Base-by-base conservation (phyloP, 1,139 yeast genomes). In the Saccharomycopsis hybrid region DNA sequence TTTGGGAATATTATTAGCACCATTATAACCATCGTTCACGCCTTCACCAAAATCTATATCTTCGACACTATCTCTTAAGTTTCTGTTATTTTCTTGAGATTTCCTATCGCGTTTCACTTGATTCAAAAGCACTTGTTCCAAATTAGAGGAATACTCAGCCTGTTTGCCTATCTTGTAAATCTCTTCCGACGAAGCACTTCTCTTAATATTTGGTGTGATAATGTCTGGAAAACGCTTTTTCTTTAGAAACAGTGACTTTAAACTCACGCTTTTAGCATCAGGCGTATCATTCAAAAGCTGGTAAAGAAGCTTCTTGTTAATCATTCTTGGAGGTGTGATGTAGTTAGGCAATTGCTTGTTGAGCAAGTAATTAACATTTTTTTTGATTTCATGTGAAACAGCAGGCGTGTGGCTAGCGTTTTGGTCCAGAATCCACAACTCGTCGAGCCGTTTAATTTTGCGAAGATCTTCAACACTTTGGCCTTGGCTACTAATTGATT, bases 261-360 rank as follows among this genome's bases (percentile, higher is more conserved):
- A 18, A 18, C 18, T 18, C 18, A 18, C n/a, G 9, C 9, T 24
- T 18, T 18, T 32, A 25, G 13, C 29, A 5, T 43, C 43, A 18
- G 18, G 18, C 24, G 38, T 29, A 28, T 44, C 38, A 32, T 24
- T 40, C 18, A 46, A 28, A 25, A 37, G 9, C n/a, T 18, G 18
- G 18, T 18, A 18, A 18, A 18, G 18, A 18, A 18, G 18, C 13
- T 42, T 18, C 30, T 46, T 50, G 9, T 35, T 24, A 8, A 50
- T 39, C n/a, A n/a, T 35, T 38, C 53, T 33, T 29, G 53, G 53
- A 32, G 53, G 53, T 27, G 53, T 50, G 24, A 50, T 32, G 29
- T 31, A 50, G 24, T 18, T 24, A 5, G 53, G 53, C 24, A 50
- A 37, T 28, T 33, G 30, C 18, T 36, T 35, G 7, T 38, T 28